phyloP scores from a whole-genome alignment of 768 basidiomycete genomes.

The Psilocybe subaeruginosa region DNA sequence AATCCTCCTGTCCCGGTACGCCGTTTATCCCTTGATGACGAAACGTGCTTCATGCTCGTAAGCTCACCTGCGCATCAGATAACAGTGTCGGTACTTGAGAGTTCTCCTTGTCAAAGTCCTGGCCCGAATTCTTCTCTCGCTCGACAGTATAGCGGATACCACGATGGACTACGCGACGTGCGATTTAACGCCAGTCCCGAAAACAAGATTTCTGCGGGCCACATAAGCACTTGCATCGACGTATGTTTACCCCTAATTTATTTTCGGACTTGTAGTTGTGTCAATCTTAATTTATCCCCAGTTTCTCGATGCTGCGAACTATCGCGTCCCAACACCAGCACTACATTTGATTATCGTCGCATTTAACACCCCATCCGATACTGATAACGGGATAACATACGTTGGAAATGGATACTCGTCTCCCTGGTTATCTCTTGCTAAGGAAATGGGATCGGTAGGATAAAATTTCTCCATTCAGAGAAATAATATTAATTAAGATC shows the following conservation, averaged over 20 bases:
- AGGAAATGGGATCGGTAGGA: constrained; percentile 48
- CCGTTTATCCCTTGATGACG: constrained; percentile 12
- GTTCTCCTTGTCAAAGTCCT: constrained; percentile 39
- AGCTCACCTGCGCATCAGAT: constrained; percentile 27
- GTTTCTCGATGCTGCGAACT: constrained; percentile 37
- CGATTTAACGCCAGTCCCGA: constrained; percentile 44
- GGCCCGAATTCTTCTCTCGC: constrained; percentile 29
- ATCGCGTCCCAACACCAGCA: constrained; percentile 33
- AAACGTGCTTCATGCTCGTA: not conserved
- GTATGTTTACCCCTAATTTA: constrained; percentile 31
- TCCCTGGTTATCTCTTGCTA: constrained; percentile 43
- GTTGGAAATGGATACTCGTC: constrained; percentile 29
- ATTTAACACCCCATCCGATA: constrained; percentile 45
- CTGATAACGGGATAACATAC: constrained; percentile 25
- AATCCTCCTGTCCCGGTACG: constrained; percentile 45
- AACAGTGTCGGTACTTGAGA: constrained; percentile 48
- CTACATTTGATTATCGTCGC: constrained; percentile 61
- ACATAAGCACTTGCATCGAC: constrained; percentile 47
- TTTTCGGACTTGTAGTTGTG: not conserved
- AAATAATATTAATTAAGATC: constrained; percentile 21
- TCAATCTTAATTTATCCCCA: constrained; percentile 12
- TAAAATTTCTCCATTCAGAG: constrained; percentile 10
- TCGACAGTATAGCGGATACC: constrained; percentile 43
- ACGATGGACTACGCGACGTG: constrained; percentile 39
- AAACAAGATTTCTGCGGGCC: constrained; percentile 47